These are phyloP conservation scores for Pleurotus tuoliensis DNA, from an alignment of 768 basidiomycete genomes.

Conservation along the genomic window DNA sequence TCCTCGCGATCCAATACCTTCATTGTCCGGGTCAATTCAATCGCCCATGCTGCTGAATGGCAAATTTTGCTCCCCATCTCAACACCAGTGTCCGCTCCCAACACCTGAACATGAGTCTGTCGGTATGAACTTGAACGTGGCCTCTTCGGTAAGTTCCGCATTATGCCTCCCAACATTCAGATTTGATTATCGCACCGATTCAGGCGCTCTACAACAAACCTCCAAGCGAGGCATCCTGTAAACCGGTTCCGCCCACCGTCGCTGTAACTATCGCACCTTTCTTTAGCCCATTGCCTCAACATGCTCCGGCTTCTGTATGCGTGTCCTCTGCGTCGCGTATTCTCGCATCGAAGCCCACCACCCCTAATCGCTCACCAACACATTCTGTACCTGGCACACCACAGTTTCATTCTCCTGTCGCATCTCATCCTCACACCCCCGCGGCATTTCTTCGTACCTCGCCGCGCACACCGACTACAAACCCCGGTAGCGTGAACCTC, in stretches of 20 bases:
- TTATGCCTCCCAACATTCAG: background rate
- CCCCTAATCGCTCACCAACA: background rate
- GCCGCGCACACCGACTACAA: conserved; percentile 1
- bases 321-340: background rate
- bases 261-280: background rate
- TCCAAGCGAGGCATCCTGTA: no score
- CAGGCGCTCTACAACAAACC: no score
- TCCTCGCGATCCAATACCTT: background rate
- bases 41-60: background rate
- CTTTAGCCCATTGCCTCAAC: background rate
- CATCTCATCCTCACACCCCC: background rate
- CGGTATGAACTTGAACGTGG: background rate
- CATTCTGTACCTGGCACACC: background rate
- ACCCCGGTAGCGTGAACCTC: background rate
- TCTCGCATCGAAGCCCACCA: background rate
- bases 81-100: background rate
- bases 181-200: background rate
- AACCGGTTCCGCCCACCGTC: background rate
- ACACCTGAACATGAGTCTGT: conserved; percentile 5
- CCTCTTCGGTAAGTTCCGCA: background rate
- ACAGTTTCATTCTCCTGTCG: background rate
- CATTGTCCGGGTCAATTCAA: background rate
- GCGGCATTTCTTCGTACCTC: background rate
- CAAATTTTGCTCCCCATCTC: background rate
- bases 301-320: background rate